Evolutionary conservation across 192 early-diverging fungal species (phyloP), one percentile per base, ranked within the genome.

Genomic region (Podila verticillata): DNA sequence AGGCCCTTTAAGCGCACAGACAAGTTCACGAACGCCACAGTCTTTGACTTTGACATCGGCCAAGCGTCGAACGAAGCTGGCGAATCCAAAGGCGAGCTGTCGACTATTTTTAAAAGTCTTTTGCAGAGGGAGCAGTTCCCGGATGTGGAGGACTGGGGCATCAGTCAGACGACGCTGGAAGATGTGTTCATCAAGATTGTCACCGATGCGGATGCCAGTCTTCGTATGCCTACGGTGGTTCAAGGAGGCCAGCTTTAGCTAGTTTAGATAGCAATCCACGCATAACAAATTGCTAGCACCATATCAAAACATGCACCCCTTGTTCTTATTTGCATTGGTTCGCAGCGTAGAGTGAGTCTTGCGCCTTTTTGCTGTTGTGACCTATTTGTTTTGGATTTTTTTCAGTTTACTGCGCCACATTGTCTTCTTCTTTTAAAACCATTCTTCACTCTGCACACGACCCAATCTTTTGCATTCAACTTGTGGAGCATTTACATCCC

Each of bases 61-160:
- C 61, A 65, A 44, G 61, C 39, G 1, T 4, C 39, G 39, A 44
- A 44, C 39, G 39, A 44, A 44, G 39, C 39, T 44, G 39, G 39
- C 15, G 39, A 15, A 7, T 44, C 39, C 39, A 44, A 44, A 15
- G 39, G 39, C 39, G 39, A 47, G 83, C 70, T 94, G 7, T 79
- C 85, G 20, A 66, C 48, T 20, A 65, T 93, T 30, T 93, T 93
- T 75, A 63, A 77, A 31, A 30, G 29, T 15, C 65, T 93, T 31
- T 88, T 90, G 64, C 59, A 64, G 5, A 64, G 69, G 5, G 86
- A 84, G 17, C 65, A 48, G 17, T 70, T 75, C 39, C 63, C 74
- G 35, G 90, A 89, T 8, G 86, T 93, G 49, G 68, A 83, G 57
- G 92, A 93, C 60, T 93, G 89, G 87, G 92, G 92, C 24, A 60